These are phyloP conservation scores for Yarrowia yakushimensis DNA, from an alignment of 805 yeast genomes.

Conservation along the genomic window DNA sequence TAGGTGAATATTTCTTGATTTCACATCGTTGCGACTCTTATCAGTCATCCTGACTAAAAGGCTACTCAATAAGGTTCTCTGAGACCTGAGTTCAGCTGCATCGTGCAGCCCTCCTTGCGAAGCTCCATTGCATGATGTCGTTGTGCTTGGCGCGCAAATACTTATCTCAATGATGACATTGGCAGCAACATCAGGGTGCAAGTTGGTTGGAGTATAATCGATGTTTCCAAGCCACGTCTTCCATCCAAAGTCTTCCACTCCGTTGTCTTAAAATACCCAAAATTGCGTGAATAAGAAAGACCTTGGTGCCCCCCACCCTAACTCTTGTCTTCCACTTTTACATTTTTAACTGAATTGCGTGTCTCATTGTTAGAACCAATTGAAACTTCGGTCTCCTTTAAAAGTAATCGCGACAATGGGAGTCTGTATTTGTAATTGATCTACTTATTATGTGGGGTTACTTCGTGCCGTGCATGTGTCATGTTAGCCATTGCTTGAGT, in stretches of 20 bases:
- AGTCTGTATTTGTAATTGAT: background rate
- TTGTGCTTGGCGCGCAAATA: background rate
- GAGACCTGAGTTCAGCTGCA: background rate
- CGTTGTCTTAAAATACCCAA: background rate
- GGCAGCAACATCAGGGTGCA: background rate
- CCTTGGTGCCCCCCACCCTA: background rate
- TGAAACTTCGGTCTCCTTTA: background rate
- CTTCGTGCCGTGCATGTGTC: conserved; percentile 16
- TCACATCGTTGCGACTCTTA: no score
- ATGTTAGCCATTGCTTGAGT: background rate
- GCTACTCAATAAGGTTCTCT: background rate
- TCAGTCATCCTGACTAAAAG: no score
- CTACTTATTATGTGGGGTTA: conserved; percentile 16
- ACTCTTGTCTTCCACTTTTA: background rate
- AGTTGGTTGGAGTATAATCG: background rate
- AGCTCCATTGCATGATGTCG: background rate
- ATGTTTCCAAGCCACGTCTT: background rate
- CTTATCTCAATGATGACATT: background rate
- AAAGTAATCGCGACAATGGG: background rate
- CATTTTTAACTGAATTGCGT: background rate
- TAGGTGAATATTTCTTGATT: no score
- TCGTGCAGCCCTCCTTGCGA: background rate
- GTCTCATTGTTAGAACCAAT: background rate
- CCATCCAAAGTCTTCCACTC: background rate
- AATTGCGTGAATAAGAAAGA: background rate